Percentiles rank a stretch among this genome's conserved stretches.
Evolutionary conservation across 2,329 filamentous ascomycete species (phyloP).

Genomic region (Parascedosporium putredinis): DNA sequence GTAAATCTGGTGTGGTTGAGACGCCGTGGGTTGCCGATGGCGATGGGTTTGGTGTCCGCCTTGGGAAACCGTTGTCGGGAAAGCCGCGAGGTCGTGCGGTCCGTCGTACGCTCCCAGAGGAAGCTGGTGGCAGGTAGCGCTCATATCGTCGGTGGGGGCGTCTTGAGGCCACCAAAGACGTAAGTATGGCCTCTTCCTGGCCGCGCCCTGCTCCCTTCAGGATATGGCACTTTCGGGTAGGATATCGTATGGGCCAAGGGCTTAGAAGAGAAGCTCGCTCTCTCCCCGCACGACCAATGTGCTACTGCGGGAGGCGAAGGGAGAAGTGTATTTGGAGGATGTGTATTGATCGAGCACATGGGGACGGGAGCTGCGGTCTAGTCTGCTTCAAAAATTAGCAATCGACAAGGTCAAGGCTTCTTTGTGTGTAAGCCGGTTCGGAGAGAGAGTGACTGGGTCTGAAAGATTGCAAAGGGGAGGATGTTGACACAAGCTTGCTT

Average conservation of each 20-base stretch:
- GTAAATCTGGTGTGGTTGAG: too few relatives aligned
- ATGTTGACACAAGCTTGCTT: background rate
- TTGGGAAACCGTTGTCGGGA: constrained; percentile 25
- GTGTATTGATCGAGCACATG: constrained; percentile 1
- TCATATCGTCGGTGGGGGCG: constrained; percentile 43
- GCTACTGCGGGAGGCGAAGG: constrained; percentile 1
- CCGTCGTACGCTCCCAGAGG: constrained; percentile 22
- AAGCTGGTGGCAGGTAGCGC: constrained; percentile 37
- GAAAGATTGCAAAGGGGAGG: background rate
- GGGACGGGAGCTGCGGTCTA: background rate
- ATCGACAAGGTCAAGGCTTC: too few relatives aligned
- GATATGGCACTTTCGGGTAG: background rate
- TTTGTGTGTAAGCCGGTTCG: too few relatives aligned
- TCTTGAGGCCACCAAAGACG: constrained; percentile 30
- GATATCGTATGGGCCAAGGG: background rate
- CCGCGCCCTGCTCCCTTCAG: background rate
- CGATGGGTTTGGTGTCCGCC: constrained; percentile 21
- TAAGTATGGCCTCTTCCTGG: background rate
- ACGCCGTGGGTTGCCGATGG: too few relatives aligned
- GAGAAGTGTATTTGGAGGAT: constrained; percentile 1
- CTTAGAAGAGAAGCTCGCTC: background rate
- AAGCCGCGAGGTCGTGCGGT: constrained; percentile 23
- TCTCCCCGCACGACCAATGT: constrained; percentile 2
- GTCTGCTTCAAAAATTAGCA: too few relatives aligned
- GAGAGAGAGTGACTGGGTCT: too few relatives aligned